phyloP scores from a whole-genome alignment of 768 basidiomycete species.

The Rhodotorula taiwanensis region DNA sequence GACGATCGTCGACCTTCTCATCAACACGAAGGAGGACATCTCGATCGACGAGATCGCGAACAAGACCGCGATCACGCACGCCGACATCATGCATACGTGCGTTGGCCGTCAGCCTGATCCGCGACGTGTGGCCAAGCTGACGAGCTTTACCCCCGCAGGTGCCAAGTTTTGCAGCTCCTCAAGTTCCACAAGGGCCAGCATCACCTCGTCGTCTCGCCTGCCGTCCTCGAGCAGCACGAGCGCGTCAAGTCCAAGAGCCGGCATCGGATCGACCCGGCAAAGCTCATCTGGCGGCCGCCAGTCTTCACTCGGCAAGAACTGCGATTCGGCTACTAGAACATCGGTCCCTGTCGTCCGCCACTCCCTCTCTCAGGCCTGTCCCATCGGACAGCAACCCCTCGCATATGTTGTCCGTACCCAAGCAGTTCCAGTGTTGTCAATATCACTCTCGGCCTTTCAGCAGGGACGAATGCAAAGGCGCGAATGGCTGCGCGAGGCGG shows the following conservation, averaged over 20 bases:
- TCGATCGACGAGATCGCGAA: conserved; percentile 96
- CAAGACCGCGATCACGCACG: conserved; percentile 86
- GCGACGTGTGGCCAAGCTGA: too few relatives aligned
- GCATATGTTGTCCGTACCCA: too few relatives aligned
- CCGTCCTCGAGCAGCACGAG: conserved; percentile 82
- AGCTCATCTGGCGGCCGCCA: conserved; percentile 89
- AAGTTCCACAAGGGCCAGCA: conserved; percentile 94
- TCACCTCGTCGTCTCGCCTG: conserved; percentile 82
- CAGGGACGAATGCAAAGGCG: too few relatives aligned
- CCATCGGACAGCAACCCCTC: too few relatives aligned
- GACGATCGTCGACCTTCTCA: conserved; percentile 72
- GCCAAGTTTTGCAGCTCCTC: conserved; percentile 87
- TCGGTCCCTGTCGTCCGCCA: too few relatives aligned
- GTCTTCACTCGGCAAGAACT: conserved; percentile 61
- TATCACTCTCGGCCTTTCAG: too few relatives aligned
- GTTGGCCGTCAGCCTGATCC: conserved; percentile 45
- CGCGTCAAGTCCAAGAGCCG: conserved; percentile 71
- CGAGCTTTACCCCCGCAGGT: conserved; percentile 51
- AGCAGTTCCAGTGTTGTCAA: too few relatives aligned
- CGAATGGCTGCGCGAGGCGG: too few relatives aligned
- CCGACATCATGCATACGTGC: conserved; percentile 97
- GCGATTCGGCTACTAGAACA: conserved; percentile 32
- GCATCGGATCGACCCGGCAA: conserved; percentile 68
- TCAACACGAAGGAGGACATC: conserved; percentile 68
- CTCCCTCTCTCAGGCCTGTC: too few relatives aligned